Percentiles rank a stretch among this genome's conserved stretches.
Evolutionary conservation across 805 yeast species (phyloP).

Genomic region (Saccharomycopsis lassenensis): DNA sequence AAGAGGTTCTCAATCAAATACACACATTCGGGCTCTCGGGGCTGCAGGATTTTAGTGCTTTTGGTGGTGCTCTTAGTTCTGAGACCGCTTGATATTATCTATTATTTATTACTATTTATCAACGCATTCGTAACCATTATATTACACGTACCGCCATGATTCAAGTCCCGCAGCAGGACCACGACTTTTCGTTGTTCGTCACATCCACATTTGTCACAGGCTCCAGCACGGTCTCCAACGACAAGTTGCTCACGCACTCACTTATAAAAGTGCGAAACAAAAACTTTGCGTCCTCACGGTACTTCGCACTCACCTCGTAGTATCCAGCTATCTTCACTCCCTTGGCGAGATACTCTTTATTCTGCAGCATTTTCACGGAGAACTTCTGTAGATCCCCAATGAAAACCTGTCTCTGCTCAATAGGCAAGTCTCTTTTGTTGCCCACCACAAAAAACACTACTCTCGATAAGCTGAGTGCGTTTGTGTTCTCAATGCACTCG

Average conservation of each 20-base stretch:
- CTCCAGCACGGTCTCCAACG: too few relatives aligned
- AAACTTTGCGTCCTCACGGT: slow-evolving; percentile 20
- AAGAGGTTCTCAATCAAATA: too few relatives aligned
- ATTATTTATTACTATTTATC: too few relatives aligned
- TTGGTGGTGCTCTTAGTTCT: too few relatives aligned
- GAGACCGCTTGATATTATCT: too few relatives aligned
- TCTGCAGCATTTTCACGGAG: slow-evolving; percentile 24
- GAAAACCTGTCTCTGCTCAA: slow-evolving; percentile 28
- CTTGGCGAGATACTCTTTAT: slow-evolving; percentile 21
- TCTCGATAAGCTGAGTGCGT: slow-evolving; percentile 20
- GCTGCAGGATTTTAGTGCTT: too few relatives aligned
- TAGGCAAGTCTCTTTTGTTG: slow-evolving; percentile 25
- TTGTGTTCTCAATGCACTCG: slow-evolving; percentile 29
- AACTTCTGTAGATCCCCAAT: slow-evolving; percentile 29
- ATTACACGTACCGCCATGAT: too few relatives aligned
- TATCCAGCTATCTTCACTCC: slow-evolving; percentile 29
- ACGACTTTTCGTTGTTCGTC: too few relatives aligned
- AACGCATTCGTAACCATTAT: too few relatives aligned
- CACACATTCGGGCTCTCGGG: too few relatives aligned
- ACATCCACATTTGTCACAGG: too few relatives aligned
- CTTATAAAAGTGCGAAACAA: slow-evolving; percentile 17
- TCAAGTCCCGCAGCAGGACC: too few relatives aligned
- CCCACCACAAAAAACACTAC: slow-evolving; percentile 35
- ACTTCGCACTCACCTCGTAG: slow-evolving; percentile 38
- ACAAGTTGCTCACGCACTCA: slow-evolving; percentile 14